Base-by-base conservation (phyloP, 2,329 filamentous ascomycete species). In the Colletotrichum gigasporum region DNA sequence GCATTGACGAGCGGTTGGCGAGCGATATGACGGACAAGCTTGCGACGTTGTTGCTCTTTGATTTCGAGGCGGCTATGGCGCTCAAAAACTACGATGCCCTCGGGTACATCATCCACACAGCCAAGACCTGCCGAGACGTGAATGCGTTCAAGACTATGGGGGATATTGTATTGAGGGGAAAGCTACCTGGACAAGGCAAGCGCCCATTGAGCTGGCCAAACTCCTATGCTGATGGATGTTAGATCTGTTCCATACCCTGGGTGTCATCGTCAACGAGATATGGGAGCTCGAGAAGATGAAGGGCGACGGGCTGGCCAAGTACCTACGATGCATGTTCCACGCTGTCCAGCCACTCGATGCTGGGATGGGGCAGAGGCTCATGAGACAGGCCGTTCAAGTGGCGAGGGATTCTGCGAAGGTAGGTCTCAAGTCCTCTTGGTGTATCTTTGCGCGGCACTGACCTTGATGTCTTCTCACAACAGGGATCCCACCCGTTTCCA, bases 311-410 rank as follows among this genome's bases (percentile, higher is more conserved):
- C 80, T 96, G 1, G 86, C 91, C 7, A 91, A 90, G 70, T 97
- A 96, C 80, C 85, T 95, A 45, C 87, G 92, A 1, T 94, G 91
- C 69, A 81, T 96, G 2, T 91, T 95, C 68, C 90, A 91, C 66
- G 81, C 88, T 1, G 85, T 90, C 0, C 76, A 94, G 0, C 79
- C 85, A 1, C 79, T 84, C 4, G 83, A 89, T 47, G 83, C 87
- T 18, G 74, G 75, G 0, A 75, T 88, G 14, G 85, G 87, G 9
- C 79, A 90, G 51, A 80, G 83, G 45, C 81, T 93, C 4, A 77
- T 93, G 7, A 83, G 88, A n/a, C 88, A 93, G 71, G 86, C 88
- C 1, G 81, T 83, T 2, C 74, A 74, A 2, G 81, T 90, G 55
- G 85, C 86, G 6, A 77, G 78, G 53, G 80, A 85, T 68, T 77